phyloP scores from a whole-genome alignment of 1,139 yeast species.

The Entelexis paramagnoliae region DNA sequence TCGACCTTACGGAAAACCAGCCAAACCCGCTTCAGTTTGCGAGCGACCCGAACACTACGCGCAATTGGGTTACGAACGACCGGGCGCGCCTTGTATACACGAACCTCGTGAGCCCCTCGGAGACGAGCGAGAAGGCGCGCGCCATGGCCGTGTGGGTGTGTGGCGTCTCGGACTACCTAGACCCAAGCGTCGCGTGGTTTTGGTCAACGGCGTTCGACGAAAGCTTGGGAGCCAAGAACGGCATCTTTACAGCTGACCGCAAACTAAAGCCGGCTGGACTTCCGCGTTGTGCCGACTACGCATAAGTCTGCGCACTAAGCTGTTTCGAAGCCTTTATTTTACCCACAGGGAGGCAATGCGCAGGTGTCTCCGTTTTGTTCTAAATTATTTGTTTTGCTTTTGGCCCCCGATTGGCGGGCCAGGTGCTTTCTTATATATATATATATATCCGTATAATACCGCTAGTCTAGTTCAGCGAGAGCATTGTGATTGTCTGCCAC shows the following conservation, averaged over 20 bases:
- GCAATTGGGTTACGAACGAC: conserved; percentile 10
- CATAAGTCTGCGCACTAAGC: no score
- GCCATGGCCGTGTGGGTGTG: conserved; percentile 19
- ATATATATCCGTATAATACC: no score
- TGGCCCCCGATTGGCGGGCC: no score
- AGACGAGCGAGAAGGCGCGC: conserved; percentile 13
- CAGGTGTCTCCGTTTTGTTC: neutral
- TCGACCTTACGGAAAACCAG: conserved; percentile 4
- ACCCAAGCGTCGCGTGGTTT: conserved; percentile 41
- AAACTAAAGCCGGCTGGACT: conserved; percentile 33
- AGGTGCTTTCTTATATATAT: no score
- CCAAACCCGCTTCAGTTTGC: conserved; percentile 15
- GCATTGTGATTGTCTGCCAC: conserved; percentile 52
- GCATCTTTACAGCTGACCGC: conserved; percentile 42
- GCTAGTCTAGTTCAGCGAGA: conserved; percentile 23
- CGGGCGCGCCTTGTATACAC: conserved; percentile 8
- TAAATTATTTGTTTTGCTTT: neutral
- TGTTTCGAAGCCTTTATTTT: no score
- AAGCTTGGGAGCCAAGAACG: neutral
- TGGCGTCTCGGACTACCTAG: conserved; percentile 12
- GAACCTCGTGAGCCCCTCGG: conserved; percentile 13
- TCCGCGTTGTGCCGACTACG: conserved; percentile 24
- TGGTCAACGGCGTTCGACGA: conserved; percentile 55
- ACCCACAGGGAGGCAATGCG: no score
- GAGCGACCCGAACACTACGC: conserved; percentile 4